Percentiles rank a stretch among this genome's conserved stretches.
phyloP scores from a whole-genome alignment of 176 grass and related monocot species.

The Musa schizocarpa region DNA sequence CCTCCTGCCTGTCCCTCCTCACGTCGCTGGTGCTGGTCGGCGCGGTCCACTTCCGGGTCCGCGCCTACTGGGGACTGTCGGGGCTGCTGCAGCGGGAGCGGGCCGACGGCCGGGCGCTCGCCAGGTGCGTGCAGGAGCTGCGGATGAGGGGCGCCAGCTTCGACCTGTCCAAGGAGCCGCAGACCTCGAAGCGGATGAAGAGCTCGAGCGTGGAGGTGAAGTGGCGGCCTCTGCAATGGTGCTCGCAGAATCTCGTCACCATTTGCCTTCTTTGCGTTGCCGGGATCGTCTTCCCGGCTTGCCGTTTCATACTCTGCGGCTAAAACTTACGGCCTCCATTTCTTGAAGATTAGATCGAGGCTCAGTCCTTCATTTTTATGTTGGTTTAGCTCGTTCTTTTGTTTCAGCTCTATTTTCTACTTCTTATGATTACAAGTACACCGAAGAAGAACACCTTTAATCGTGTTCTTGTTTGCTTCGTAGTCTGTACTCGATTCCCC shows the following conservation, averaged over 20 bases:
- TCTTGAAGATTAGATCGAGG: too few species aligned
- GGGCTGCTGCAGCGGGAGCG: conserved; percentile 46
- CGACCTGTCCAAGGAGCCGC: conserved; percentile 85
- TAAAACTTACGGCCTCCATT: conserved; percentile 13
- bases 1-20: conserved; percentile 39
- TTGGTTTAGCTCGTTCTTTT: too few species aligned
- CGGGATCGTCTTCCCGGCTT: conserved; percentile 34
- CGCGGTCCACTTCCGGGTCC: conserved; percentile 51
- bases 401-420: too few species aligned
- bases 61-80: conserved; percentile 53
- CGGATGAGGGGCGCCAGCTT: conserved; percentile 55
- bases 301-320: conserved; percentile 57
- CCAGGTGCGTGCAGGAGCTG: conserved; percentile 66
- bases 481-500: too few species aligned
- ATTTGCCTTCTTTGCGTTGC: conserved; percentile 51
- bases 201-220: conserved; percentile 70
- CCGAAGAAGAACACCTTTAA: too few species aligned
- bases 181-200: conserved; percentile 50
- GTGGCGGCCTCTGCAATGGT: conserved; percentile 62
- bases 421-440: too few species aligned
- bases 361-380: too few species aligned
- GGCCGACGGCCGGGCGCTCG: conserved; percentile 51
- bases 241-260: conserved; percentile 53
- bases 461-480: too few species aligned
- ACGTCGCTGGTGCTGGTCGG: conserved; percentile 62